Base-by-base conservation (phyloP, 805 yeast species). In the Diddensiella santjacobensis region DNA sequence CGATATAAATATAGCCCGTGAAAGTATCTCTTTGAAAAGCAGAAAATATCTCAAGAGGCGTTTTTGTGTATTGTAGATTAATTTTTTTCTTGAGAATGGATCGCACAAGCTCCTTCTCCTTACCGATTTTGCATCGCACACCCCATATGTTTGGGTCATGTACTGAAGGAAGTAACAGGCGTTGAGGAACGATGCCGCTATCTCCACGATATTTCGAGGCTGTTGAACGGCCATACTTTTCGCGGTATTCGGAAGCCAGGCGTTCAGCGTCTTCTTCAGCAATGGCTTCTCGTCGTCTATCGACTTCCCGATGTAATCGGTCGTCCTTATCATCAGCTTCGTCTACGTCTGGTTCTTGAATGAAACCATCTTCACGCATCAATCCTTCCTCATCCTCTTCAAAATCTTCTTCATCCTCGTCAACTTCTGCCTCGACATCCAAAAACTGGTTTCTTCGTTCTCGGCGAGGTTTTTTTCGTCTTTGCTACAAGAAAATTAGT, bases 351-450 rank as follows among this genome's bases (percentile, higher is more conserved):
- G 54, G 54, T 44, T 80, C 85, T 44, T 70, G 72, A 40, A 71
- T 70, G 47, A 71, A 71, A 3, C 75, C 75, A 55, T 87, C 96
- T 44, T 61, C 95, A 60, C 88, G 80, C 40, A 84, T 79, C 24
- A 87, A 70, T 54, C 86, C 97, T n/a, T 95, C 98, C 54, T 91
- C 98, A 42, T 89, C 98, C 52, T 90, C 98, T 53, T 88, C 91
- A 24, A 82, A 80, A 38, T 85, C 95, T 56, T 91, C 98, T 47
- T 93, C 98, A 57, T 93, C 98, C 52, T 91, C 98, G 66, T 91
- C 96, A 49, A 93, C 99, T 67, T 91, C 98, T 51, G 97, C 99
- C 73, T 93, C 98, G 47, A 93, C 95, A 86, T 93, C 99, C 69
- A 93, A 76, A 67, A 89, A 93, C 73, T 85, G 90, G 67, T 91